Conservation (phyloP, 768 basidiomycete species). For the Lepiota venenata region DNA sequence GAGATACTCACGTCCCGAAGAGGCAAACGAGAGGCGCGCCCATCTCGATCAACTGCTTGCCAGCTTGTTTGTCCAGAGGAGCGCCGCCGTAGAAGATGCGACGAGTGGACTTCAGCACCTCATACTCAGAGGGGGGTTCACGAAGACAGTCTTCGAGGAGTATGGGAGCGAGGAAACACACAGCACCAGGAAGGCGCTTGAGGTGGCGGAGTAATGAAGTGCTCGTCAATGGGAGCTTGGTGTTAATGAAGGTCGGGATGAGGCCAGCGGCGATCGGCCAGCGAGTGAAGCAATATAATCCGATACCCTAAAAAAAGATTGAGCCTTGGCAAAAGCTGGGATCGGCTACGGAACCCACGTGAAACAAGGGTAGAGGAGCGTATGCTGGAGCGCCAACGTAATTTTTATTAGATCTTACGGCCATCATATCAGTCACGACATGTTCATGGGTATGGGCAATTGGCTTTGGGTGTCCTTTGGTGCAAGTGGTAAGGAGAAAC, state of each 20-base stretch:
- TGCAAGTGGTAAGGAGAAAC: neutral
- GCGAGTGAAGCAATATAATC: conserved; percentile 13
- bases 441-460: conserved; percentile 15
- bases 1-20: conserved; percentile 9
- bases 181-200: conserved; percentile 7
- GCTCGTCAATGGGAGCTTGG: conserved; percentile 13
- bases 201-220: conserved; percentile 15
- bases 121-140: neutral
- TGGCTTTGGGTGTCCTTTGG: conserved; percentile 19
- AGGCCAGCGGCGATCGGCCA: conserved; percentile 11
- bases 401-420: neutral
- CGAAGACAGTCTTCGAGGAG: conserved; percentile 18
- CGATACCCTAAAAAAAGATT: conserved; percentile 11
- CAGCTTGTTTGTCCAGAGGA: conserved; percentile 12
- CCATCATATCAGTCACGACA: conserved; percentile 7
- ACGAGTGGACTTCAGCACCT: conserved; percentile 6
- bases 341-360: conserved; percentile 12
- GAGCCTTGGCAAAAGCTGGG: neutral
- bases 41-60: conserved; percentile 6
- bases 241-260: conserved; percentile 9
- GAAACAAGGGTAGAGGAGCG: conserved; percentile 19
- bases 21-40: conserved; percentile 7
- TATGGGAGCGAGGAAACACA: conserved; percentile 15
- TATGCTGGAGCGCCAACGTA: conserved; percentile 14
- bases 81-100: conserved; percentile 17